Evolutionary conservation across 225 moss, liverwort and hornwort species (phyloP).

Genomic region (Physcomitrellopsis africana): DNA sequence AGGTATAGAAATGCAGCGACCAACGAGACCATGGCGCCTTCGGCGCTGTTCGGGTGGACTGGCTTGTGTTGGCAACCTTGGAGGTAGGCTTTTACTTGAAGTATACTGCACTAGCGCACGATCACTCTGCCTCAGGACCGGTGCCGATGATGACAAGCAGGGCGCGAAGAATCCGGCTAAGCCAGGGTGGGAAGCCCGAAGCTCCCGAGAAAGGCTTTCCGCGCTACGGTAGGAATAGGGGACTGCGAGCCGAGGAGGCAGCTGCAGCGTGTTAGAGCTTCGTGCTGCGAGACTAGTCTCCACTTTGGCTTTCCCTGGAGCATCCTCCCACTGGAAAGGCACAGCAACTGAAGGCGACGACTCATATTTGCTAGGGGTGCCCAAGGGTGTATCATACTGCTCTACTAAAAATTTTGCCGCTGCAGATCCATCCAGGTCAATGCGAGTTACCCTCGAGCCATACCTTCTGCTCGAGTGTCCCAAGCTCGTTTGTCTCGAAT

Average conservation of each 20-base stretch:
- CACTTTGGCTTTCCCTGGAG: conserved; percentile 81
- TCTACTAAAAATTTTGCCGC: conserved; percentile 82
- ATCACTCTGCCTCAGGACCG: conserved; percentile 27
- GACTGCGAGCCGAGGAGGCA: conserved; percentile 55
- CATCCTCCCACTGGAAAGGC: conserved; percentile 92
- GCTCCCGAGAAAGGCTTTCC: conserved; percentile 39
- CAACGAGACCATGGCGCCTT: conserved; percentile 41
- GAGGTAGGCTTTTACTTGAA: conserved; percentile 41
- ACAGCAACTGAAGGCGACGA: conserved; percentile 61
- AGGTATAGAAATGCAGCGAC: conserved; percentile 49
- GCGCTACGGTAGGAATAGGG: conserved; percentile 9
- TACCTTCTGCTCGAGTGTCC: conserved; percentile 22
- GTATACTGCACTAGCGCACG: conserved; percentile 24
- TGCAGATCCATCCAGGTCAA: conserved; percentile 78
- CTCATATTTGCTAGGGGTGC: conserved; percentile 53
- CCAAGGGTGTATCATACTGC: conserved; percentile 56
- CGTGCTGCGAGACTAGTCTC: background rate
- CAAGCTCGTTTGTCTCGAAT: conserved; percentile 23
- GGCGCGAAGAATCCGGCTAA: conserved; percentile 51
- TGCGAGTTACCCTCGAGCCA: conserved; percentile 25
- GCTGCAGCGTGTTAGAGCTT: conserved; percentile 43
- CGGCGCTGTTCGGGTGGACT: conserved; percentile 28
- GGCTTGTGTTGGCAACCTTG: conserved; percentile 5
- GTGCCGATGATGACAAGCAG: conserved; percentile 44
- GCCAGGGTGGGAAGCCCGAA: conserved; percentile 37